A percentile compares a stretch with the other conserved stretches of the same genome.
These are phyloP conservation scores for Noccaea caerulescens DNA, from an alignment of 345 rosid genomes.

Conservation along the genomic window DNA sequence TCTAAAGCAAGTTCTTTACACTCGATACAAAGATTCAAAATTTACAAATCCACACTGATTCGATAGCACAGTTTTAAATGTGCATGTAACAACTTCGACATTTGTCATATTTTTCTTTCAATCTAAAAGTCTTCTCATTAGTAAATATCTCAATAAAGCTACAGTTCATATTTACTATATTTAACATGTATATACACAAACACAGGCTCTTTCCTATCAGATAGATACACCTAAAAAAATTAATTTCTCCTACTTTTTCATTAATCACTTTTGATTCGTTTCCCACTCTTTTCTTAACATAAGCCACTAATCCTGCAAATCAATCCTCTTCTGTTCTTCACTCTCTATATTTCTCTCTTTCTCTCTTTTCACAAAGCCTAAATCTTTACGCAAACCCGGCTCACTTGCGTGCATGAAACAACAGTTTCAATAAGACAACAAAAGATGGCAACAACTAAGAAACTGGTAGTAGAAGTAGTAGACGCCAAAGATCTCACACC, in stretches of 20 bases:
- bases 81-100: constrained; percentile 24
- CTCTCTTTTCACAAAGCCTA: constrained; percentile 22
- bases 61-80: constrained; percentile 1
- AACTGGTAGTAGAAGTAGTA: constrained; percentile 78
- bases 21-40: not conserved
- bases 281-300: constrained; percentile 35
- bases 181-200: constrained; percentile 1
- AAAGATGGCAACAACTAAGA: constrained; percentile 53
- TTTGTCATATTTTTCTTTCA: constrained; percentile 17
- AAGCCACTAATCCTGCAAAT: constrained; percentile 33
- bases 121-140: constrained; percentile 1
- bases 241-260: constrained; percentile 29
- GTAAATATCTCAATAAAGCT: constrained; percentile 19
- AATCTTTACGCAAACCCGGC: constrained; percentile 6
- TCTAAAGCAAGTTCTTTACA: not conserved
- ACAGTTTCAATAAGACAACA: constrained; percentile 15
- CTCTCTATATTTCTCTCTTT: not conserved
- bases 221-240: constrained; percentile 36
- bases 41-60: not conserved
- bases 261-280: constrained; percentile 26
- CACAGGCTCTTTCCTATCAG: constrained; percentile 31
- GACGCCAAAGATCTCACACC: constrained; percentile 73
- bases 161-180: constrained; percentile 5
- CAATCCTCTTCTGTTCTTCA: constrained; percentile 20
- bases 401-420: constrained; percentile 36